Conservation (phyloP, 2,329 filamentous ascomycete species). For the Venturia effusa region DNA sequence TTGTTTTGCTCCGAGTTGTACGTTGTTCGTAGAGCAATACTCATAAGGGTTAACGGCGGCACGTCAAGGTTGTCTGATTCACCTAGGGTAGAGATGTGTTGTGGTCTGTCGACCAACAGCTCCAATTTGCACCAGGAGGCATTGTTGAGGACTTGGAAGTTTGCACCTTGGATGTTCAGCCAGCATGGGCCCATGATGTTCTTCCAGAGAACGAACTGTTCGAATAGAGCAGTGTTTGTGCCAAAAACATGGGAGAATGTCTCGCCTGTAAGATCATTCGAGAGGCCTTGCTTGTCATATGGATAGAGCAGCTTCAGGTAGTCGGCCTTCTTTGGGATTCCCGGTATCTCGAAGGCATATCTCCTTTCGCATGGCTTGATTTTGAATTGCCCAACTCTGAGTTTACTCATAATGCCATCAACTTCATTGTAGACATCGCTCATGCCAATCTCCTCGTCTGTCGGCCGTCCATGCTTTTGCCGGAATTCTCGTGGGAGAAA, state of each 20-base stretch:
- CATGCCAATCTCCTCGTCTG: constrained; percentile 72
- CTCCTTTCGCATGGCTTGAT: constrained; percentile 84
- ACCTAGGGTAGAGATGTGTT: constrained; percentile 58
- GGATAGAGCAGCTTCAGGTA: constrained; percentile 96
- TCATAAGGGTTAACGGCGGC: constrained; percentile 93
- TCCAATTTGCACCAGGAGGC: constrained; percentile 97
- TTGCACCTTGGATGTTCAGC: constrained; percentile 78
- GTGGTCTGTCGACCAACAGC: constrained; percentile 68
- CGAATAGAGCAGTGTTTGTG: constrained; percentile 84
- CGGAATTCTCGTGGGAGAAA: constrained; percentile 72
- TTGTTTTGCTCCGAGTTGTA: constrained; percentile 91
- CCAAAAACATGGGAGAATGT: constrained; percentile 95
- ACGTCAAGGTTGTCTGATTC: constrained; percentile 74
- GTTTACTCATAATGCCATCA: constrained; percentile 74
- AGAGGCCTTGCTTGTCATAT: constrained; percentile 69
- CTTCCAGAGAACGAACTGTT: constrained; percentile 98
- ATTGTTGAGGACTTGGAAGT: constrained; percentile 78
- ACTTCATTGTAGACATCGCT: constrained; percentile 84
- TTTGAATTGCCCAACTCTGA: constrained; percentile 82
- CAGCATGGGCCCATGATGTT: constrained; percentile 99
- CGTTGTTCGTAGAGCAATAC: constrained; percentile 73
- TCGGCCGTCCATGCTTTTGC: constrained; percentile 51
- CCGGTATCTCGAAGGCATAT: constrained; percentile 87
- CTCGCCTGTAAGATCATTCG: constrained; percentile 63
- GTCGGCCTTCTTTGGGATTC: constrained; percentile 76